phyloP scores from a whole-genome alignment of 2,329 filamentous ascomycete species.

The Hymenoscyphus salicellus region DNA sequence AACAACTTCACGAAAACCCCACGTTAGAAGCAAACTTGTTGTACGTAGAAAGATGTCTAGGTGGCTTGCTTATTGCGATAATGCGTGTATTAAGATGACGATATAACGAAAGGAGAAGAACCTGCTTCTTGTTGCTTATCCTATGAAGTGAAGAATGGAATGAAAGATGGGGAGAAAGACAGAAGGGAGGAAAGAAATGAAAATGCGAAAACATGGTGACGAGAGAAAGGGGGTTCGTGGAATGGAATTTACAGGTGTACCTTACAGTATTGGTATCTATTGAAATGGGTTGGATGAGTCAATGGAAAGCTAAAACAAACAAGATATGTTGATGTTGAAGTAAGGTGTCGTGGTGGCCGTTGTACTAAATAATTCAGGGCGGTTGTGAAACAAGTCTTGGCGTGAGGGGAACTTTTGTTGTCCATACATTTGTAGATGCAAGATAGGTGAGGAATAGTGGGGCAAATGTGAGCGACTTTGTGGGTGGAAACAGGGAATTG shows the following conservation, averaged over 20 bases:
- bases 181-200: neutral
- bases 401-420: neutral
- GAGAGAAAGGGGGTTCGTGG: neutral
- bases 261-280: neutral
- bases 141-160: neutral
- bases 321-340: neutral
- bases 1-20: neutral
- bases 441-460: neutral
- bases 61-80: neutral
- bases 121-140: neutral
- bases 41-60: neutral
- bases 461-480: neutral
- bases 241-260: neutral
- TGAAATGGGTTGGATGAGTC: neutral
- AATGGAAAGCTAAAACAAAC: neutral
- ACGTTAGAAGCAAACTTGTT: neutral
- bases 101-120: neutral
- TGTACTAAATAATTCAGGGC: neutral
- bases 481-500: neutral
- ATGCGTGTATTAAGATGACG: neutral
- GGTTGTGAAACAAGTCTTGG: neutral
- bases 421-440: neutral
- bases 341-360: neutral
- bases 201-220: neutral
- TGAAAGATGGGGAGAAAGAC: neutral